Evolutionary conservation across 345 rosid species (phyloP).

Genomic region (Lepidium aucheri): DNA sequence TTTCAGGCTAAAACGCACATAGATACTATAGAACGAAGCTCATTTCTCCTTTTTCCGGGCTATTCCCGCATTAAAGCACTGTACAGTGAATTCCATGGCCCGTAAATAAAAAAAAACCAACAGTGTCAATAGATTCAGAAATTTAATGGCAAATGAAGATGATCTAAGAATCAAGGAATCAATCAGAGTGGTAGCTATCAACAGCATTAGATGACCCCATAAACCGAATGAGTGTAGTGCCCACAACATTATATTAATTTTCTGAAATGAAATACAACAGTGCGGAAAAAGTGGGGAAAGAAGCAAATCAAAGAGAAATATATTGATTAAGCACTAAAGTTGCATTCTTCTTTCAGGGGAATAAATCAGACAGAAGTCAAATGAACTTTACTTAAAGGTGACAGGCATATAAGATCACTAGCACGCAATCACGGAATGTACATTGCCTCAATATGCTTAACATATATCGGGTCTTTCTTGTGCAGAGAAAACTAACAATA

Average conservation of each 20-base stretch:
- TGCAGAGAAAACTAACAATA: not conserved
- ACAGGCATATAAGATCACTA: constrained; percentile 1
- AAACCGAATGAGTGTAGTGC: not conserved
- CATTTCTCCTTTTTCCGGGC: not conserved
- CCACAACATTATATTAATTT: not conserved
- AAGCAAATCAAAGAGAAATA: not conserved
- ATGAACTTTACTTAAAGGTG: not conserved
- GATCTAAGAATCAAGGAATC: constrained; percentile 1
- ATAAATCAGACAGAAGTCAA: not conserved
- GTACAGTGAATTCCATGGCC: not conserved
- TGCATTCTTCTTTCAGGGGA: not conserved
- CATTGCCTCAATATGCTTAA: not conserved
- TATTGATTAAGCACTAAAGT: not conserved
- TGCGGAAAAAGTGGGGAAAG: not conserved
- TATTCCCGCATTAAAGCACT: not conserved
- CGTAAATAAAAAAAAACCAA: not conserved
- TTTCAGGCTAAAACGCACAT: constrained; percentile 3
- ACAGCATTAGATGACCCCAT: not conserved
- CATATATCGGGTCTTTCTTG: not conserved
- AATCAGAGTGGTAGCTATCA: not conserved
- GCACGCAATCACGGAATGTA: not conserved
- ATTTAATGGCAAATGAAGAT: not conserved
- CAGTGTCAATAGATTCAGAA: not conserved
- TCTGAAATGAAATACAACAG: not conserved
- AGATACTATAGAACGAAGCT: not conserved